phyloP scores from a whole-genome alignment of 2,329 filamentous ascomycete genomes.

The Trichoderma sp. region DNA sequence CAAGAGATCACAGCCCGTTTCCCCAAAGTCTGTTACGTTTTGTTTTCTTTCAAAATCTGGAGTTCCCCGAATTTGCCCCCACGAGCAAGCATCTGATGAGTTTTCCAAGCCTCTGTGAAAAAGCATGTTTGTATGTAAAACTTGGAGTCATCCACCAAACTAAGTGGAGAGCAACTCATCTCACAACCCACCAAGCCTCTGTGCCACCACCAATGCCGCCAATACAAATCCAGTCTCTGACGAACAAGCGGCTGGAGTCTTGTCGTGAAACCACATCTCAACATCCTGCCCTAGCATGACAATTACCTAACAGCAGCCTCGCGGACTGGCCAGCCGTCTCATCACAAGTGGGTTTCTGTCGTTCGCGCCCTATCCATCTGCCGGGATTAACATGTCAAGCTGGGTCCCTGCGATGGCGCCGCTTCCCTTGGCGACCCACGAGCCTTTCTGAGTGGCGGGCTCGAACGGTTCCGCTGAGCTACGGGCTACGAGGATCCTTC shows the following conservation, averaged over 20 bases:
- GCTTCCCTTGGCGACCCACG: slow-evolving; percentile 7
- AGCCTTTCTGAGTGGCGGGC: neutral
- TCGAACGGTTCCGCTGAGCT: neutral
- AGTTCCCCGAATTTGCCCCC: neutral
- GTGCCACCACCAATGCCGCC: slow-evolving; percentile 10
- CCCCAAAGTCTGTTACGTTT: neutral
- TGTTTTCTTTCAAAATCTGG: neutral
- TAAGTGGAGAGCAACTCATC: slow-evolving; percentile 1
- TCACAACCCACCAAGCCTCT: neutral
- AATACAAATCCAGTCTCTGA: neutral
- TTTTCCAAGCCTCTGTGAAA: neutral
- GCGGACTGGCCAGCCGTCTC: neutral
- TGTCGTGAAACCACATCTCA: neutral
- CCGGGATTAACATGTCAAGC: slow-evolving; percentile 3
- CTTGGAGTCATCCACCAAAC: neutral
- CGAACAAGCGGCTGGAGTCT: neutral
- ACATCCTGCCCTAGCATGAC: neutral
- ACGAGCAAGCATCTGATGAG: neutral
- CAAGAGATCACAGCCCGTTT: neutral
- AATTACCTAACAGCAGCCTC: slow-evolving; percentile 16
- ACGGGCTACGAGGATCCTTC: neutral
- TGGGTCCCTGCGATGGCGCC: slow-evolving; percentile 6
- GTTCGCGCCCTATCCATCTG: neutral
- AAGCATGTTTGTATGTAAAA: neutral
- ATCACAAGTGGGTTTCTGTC: neutral